phyloP scores from a whole-genome alignment of 441 rosid genomes.

The Corymbia citriodora region DNA sequence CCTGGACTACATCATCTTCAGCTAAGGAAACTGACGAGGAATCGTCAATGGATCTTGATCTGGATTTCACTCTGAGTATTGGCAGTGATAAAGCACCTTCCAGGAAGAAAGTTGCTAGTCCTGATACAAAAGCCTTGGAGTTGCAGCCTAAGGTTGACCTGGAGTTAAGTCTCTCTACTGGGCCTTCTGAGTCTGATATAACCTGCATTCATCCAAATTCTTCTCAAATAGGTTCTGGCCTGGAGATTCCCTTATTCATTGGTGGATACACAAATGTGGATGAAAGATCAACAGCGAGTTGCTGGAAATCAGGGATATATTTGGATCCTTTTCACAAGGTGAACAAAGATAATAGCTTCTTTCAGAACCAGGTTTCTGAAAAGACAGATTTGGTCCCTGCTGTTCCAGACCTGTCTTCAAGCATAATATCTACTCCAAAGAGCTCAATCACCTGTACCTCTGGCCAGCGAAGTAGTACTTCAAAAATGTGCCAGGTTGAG shows the following conservation, averaged over 20 bases:
- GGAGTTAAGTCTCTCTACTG: conserved; percentile 71
- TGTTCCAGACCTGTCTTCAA: conserved; percentile 60
- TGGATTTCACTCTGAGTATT: conserved; percentile 79
- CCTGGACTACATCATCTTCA: conserved; percentile 66
- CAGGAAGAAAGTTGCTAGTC: conserved; percentile 30
- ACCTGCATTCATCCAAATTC: conserved; percentile 39
- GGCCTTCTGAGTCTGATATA: conserved; percentile 66
- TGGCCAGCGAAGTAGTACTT: conserved; percentile 45
- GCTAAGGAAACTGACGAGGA: conserved; percentile 87
- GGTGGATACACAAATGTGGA: conserved; percentile 25
- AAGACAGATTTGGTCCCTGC: conserved; percentile 20
- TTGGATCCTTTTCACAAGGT: conserved; percentile 27
- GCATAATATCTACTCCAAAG: conserved; percentile 45
- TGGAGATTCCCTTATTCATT: conserved; percentile 30
- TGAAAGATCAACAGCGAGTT: conserved; percentile 51
- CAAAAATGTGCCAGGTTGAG: conserved; percentile 80
- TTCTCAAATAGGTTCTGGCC: conserved; percentile 30
- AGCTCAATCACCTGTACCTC: conserved; percentile 87
- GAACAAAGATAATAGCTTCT: conserved; percentile 37
- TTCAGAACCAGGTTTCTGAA: conserved; percentile 31
- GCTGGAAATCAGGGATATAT: conserved; percentile 29
- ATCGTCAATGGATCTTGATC: conserved; percentile 78
- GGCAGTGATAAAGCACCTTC: conserved; percentile 50
- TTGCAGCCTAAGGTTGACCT: conserved; percentile 55
- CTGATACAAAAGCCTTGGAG: conserved; percentile 29